Evolutionary conservation across 2,329 filamentous ascomycete genomes (phyloP), one percentile per base, ranked within the genome.

Genomic region (Blumeria hordei): DNA sequence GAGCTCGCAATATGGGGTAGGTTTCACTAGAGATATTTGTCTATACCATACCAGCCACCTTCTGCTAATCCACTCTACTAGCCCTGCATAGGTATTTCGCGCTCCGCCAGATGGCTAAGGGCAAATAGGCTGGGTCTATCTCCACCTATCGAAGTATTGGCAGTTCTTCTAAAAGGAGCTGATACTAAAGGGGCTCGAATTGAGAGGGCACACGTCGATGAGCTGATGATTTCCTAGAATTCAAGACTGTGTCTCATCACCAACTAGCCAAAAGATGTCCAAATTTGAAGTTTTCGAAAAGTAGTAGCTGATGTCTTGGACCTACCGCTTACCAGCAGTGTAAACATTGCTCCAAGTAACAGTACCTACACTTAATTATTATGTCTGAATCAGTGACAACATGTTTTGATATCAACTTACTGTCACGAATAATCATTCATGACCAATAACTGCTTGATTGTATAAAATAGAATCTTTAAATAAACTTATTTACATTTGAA

Each of bases 81-180:
- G 86, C 92, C 92, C 1, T 94, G 86, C 64, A 83, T 94, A 54
- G 92, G 92, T 7, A 86, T 90, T 54, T 70, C 80, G 39, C 80
- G 92, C 51, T 70, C 83, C 61, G 85, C 83, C 70, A 81, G 92
- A 36, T 98, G 92, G 92, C 78, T 85, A 65, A 79, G 92, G 49
- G 92, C 92, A 4, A 75, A 94, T 55, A 74, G 73, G 55, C 71
- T 98, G n/a, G 81, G 83, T 3, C 72, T 98, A n/a, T 75, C 82
- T 35, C 92, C 92, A 1, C 90, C 92, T 0, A 75, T 94, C 32
- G 90, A 96, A 67, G 88, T 95, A 3, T 74, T 96, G 5, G 85
- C 88, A 0, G 84, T 96, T 14, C 69, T 96, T 50, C 63, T 94
- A 55, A 82, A 80, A 64, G 81, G 87, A 64, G 78, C 83, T 63